Base-by-base conservation (phyloP, 1,284 basidiomycete species). In the Leccinum fuscescens region DNA sequence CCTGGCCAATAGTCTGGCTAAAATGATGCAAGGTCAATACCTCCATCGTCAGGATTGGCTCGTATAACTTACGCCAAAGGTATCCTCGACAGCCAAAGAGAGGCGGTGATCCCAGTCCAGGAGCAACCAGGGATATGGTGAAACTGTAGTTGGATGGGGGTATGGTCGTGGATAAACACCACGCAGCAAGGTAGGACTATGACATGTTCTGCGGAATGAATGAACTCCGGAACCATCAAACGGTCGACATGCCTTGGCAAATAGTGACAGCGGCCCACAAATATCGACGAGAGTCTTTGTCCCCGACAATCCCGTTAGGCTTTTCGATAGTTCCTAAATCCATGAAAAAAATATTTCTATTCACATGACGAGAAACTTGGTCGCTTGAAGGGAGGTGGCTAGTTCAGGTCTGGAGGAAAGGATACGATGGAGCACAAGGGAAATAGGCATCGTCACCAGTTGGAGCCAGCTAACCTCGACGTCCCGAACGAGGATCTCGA, bases 201-300 rank as follows among this genome's bases (percentile, higher is more conserved):
- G 7, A 77, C 50, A 52, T 79, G 75, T n/a, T 61, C 62, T 0
- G 58, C 39, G 8, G 67, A 68, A 17, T 31, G 17, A 6, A 78
- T 59, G 0, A 77, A 61, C 1, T 20, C 20, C 8, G 7, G 3
- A 0, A 71, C 31, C 57, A 71, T 61, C 2, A 59, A 33, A 3
- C 58, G 24, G 52, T 73, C 75, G 4, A 78, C 75, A 60, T 82
- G 3, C 70, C 67, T 15, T 75, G 70, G 64, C 81, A 82, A 9
- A 73, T 74, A 3, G 71, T 69, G 0, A 76, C 77, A 46, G 74
- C 70, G 27, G 74, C 72, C 55, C 72, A 74, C 22, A 78, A 56
- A 5, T 69, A 70, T 7, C 54, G 56, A 58, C 68, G 72, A n/a
- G 15, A n/a, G 15, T 46, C 54, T 14, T 63, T 46, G 15, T 74